Conservation (phyloP, 1,284 basidiomycete species). For the Ceratorhiza oryzae-sativae region DNA sequence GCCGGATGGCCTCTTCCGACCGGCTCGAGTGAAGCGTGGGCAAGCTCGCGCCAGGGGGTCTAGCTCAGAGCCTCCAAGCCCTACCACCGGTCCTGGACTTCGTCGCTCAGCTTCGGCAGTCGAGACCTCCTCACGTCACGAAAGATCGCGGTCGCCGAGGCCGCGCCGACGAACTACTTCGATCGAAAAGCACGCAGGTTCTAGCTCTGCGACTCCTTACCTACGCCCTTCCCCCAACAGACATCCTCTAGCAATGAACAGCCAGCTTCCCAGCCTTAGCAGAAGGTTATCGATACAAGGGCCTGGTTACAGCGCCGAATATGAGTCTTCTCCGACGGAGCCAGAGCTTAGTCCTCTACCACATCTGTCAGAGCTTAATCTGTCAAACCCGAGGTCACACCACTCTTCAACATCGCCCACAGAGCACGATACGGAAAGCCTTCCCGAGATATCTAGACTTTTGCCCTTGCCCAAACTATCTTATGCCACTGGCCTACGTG, state of each 20-base stretch:
- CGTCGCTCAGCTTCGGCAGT: background rate
- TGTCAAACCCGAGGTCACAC: background rate
- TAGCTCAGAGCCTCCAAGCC: background rate
- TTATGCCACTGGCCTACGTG: background rate
- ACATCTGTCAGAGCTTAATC: constrained; percentile 8
- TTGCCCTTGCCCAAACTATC: constrained; percentile 18
- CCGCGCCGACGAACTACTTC: background rate
- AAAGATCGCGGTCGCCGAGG: background rate
- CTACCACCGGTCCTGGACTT: background rate
- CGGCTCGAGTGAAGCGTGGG: constrained; percentile 28
- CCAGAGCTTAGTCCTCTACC: background rate
- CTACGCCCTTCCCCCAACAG: background rate
- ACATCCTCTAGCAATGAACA: background rate
- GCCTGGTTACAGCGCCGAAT: background rate
- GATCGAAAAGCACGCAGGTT: background rate
- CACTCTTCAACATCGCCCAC: background rate
- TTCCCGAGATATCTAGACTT: constrained; percentile 1
- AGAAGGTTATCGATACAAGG: background rate
- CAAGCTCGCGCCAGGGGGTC: background rate
- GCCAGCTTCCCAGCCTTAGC: background rate
- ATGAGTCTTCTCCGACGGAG: background rate
- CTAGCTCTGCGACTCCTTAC: background rate
- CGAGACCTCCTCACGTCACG: background rate
- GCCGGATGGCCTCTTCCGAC: constrained; percentile 18
- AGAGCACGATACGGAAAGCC: background rate